A percentile compares a stretch with the other conserved stretches of the same genome.
Conservation (phyloP, 2,329 filamentous ascomycete genomes). For the Aureobasidium sp. region DNA sequence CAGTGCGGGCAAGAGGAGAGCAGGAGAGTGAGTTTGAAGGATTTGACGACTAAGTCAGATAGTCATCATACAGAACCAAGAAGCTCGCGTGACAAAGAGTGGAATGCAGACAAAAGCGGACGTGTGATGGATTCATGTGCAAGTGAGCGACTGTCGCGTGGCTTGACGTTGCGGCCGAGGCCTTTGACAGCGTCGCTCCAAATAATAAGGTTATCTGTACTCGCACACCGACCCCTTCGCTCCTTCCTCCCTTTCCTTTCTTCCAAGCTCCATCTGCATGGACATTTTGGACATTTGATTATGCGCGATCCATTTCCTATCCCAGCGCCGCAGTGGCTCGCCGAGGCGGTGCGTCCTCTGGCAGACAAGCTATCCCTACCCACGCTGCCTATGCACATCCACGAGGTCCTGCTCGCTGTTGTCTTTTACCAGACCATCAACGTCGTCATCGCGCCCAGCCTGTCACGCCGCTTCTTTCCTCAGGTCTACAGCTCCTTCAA, state of each 20-base stretch:
- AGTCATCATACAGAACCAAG: neutral
- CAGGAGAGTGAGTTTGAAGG: conserved; percentile 18
- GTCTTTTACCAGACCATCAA: conserved; percentile 63
- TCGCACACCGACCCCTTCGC: neutral
- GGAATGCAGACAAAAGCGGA: neutral
- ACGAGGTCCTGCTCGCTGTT: conserved; percentile 64
- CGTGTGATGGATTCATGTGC: neutral
- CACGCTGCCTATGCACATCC: conserved; percentile 67
- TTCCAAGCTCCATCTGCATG: neutral
- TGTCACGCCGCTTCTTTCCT: conserved; percentile 58
- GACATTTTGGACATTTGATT: neutral
- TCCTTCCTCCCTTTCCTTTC: neutral
- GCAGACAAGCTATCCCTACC: conserved; percentile 55
- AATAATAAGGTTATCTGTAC: neutral
- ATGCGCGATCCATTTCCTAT: conserved; percentile 69
- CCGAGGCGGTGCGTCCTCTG: conserved; percentile 53
- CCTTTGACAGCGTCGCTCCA: neutral
- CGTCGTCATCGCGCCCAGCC: conserved; percentile 56
- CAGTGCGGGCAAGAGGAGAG: conserved; percentile 23
- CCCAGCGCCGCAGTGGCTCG: conserved; percentile 48
- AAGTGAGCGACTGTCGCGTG: neutral
- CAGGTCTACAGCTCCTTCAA: conserved; percentile 56
- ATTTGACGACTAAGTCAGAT: conserved; percentile 16
- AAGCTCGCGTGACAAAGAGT: neutral
- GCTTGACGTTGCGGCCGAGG: conserved; percentile 1